Evolutionary conservation across 106 monocot genomes (phyloP).

Genomic region (Allium fistulosum): DNA sequence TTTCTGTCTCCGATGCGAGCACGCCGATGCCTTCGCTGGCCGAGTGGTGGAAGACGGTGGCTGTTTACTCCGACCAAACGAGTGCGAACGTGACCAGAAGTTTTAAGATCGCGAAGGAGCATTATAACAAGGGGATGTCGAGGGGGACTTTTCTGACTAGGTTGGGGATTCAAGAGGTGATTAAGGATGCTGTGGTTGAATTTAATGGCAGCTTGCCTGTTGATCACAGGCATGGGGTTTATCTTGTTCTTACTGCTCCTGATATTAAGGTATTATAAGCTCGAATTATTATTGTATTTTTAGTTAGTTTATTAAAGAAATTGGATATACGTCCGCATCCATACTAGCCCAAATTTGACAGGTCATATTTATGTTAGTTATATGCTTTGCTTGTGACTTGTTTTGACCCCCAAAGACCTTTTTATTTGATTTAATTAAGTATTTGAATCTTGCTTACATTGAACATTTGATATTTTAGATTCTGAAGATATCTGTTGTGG

Average conservation of each 20-base stretch:
- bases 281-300: too few species aligned
- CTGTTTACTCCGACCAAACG: conserved; percentile 77
- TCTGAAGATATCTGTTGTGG: too few species aligned
- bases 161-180: conserved; percentile 52
- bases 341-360: too few species aligned
- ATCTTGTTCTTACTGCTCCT: conserved; percentile 49
- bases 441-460: too few species aligned
- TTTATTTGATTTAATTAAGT: too few species aligned
- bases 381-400: too few species aligned
- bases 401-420: too few species aligned
- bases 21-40: conserved; percentile 34
- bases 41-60: conserved; percentile 66
- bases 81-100: conserved; percentile 51
- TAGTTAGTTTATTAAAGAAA: too few species aligned
- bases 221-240: conserved; percentile 55
- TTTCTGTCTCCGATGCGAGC: conserved; percentile 42
- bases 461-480: too few species aligned
- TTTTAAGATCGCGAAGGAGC: conserved; percentile 38
- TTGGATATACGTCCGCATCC: too few species aligned
- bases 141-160: conserved; percentile 43
- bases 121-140: conserved; percentile 10
- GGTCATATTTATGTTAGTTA: too few species aligned
- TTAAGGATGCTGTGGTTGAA: conserved; percentile 28
- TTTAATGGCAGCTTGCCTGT: conserved; percentile 24
- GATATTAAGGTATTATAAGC: conserved; percentile 13